Base-by-base conservation (phyloP, 768 basidiomycete genomes). In the Boletus bicolor region DNA sequence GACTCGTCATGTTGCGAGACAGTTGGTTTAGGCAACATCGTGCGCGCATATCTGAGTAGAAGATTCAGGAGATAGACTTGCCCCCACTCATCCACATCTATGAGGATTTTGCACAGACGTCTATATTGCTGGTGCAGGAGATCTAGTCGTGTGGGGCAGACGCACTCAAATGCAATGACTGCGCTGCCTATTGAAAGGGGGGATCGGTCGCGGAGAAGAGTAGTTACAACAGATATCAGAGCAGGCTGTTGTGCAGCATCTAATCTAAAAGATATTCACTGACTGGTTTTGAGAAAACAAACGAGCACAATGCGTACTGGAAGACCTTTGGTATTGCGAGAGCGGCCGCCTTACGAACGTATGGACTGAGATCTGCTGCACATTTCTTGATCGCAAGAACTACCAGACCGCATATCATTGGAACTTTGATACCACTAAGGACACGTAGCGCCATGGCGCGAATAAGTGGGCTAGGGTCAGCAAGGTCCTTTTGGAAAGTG, bases 71-170 rank as follows among this genome's bases (percentile, higher is more conserved):
- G 71, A 44, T 86, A 82, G 7, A 89, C 82, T 70, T 98, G 97
- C 0, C 93, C 94, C 97, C 97, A 99, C 69, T 97, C 96, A 64
- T 99, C 97, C 5, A 88, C 86, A 64, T 99, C 94, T 35, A 93
- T 79, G 3, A 98, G 75, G n/a, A 89, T 76, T 42, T 80, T 79
- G 67, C 93, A 97, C 32, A 94, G 75, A 28, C 91, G 83, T 24
- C 95, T 79, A 64, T 91, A 99, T 61, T 97, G 91, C 17, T 81
- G 80, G 65, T 99, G 97, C 2, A 99, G 72, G 12, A 97, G 82
- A 65, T 96, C 93, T 12, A 95, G 80, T 44, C 88, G 81, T 0
- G 88, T 86, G 0, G 93, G 91, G 66, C 91, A 94, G n/a, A 98
- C 82, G 0, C 83, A 79, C 56, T 89, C 82, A 66, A 97, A 97